phyloP scores from a whole-genome alignment of 1,284 basidiomycete genomes.

The Moesziomyces parantarcticus region DNA sequence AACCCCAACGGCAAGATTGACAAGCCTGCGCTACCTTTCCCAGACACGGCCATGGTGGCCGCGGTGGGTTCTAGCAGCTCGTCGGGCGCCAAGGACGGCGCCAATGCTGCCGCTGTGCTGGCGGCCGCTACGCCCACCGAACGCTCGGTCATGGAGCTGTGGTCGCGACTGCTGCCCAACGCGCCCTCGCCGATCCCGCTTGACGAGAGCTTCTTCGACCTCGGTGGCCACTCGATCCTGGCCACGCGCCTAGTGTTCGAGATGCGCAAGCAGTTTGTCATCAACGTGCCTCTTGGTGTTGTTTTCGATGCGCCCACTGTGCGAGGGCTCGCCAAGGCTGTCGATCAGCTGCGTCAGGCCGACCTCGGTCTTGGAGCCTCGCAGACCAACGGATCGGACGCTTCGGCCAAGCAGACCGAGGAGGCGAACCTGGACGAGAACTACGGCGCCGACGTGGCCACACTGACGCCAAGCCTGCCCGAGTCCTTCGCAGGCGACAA shows the following conservation, averaged over 20 bases:
- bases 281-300: slow-evolving; percentile 90
- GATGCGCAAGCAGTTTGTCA: slow-evolving; percentile 89
- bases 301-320: slow-evolving; percentile 94
- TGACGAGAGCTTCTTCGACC: slow-evolving; percentile 97
- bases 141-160: slow-evolving; percentile 79
- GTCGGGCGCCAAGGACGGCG: slow-evolving; percentile 15
- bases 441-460: slow-evolving; percentile 84
- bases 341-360: slow-evolving; percentile 81
- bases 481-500: slow-evolving; percentile 47
- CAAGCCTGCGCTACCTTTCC: slow-evolving; percentile 98
- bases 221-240: slow-evolving; percentile 97
- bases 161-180: slow-evolving; percentile 84
- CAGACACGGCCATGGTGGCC: slow-evolving; percentile 84
- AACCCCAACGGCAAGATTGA: slow-evolving; percentile 99
- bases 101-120: slow-evolving; percentile 23
- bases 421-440: slow-evolving; percentile 68
- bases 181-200: slow-evolving; percentile 81
- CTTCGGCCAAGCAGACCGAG: slow-evolving; percentile 43
- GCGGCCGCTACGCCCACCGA: slow-evolving; percentile 76
- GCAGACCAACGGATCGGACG: slow-evolving; percentile 10
- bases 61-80: slow-evolving; percentile 45
- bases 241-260: slow-evolving; percentile 97
- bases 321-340: slow-evolving; percentile 79
- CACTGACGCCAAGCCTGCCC: slow-evolving; percentile 71
- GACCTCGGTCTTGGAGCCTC: slow-evolving; percentile 80